Evolutionary conservation across 2,329 filamentous ascomycete species (phyloP), one percentile per base, ranked within the genome.

Genomic region (Colletotrichum navitas): DNA sequence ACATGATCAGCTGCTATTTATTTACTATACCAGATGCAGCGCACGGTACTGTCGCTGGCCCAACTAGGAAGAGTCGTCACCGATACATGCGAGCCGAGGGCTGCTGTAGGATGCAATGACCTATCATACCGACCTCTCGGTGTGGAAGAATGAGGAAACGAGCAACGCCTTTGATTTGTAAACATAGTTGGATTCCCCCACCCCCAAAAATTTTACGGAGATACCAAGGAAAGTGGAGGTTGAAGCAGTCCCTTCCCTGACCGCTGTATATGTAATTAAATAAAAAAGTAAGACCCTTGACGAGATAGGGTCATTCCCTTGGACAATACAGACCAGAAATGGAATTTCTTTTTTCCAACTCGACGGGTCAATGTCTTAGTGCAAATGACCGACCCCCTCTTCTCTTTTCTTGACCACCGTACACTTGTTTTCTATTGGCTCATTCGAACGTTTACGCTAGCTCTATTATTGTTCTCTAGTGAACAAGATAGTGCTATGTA

Each of bases 191-290:
- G 49, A 62, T 59, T 59, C 32, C 41, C n/a, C 26, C 43, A 11
- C 43, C 8, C 43, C 43, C 4, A 24, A 47, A 24, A 45, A 54
- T 55, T 41, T 24, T 43, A 41, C 67, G 61, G 41, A 63, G 67
- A 71, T 72, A 72, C 66, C 61, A 71, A 66, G 67, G 62, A 49
- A 62, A 66, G 61, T 34, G 66, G 54, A 70, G 66, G 49, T 66
- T 47, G 43, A 58, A 26, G 55, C 7, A 26, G 58, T 59, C 49
- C 61, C 45, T 47, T 49, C 39, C 39, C 34, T 61, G 55, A 62
- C 43, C 56, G 26, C 66, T 66, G 66, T 71, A 71, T 26, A 66
- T 72, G 55, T 72, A 72, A 71, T 72, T 63, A 66, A 26, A 47
- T 34, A 12, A 29, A 68, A 52, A 29, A 47, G 62, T 47, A 43